Conservation (phyloP, 2,329 filamentous ascomycete species). For the Penicillium brasilianum region DNA sequence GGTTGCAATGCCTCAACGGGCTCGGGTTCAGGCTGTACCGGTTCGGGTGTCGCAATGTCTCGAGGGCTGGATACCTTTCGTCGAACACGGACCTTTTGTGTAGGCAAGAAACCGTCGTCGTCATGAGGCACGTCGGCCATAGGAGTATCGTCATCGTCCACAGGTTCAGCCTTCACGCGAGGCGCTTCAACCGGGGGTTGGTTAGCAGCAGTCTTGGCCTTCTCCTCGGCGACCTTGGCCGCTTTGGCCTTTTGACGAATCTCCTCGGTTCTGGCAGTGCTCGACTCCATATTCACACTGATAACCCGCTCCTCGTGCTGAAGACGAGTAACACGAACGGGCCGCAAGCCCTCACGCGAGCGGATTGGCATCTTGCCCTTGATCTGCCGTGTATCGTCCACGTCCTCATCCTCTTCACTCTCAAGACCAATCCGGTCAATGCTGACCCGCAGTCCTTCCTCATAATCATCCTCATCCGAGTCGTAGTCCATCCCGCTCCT, state of each 20-base stretch:
- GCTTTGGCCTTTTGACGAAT: constrained; percentile 42
- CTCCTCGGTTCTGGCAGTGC: constrained; percentile 51
- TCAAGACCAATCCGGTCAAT: constrained; percentile 64
- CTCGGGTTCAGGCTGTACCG: constrained; percentile 19
- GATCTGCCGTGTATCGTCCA: constrained; percentile 20
- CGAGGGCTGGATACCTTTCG: constrained; percentile 36
- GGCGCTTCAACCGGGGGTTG: constrained; percentile 29
- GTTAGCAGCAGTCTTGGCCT: constrained; percentile 31
- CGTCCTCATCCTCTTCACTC: constrained; percentile 57
- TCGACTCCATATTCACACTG: constrained; percentile 60
- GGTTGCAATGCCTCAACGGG: constrained; percentile 24
- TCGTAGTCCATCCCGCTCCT: constrained; percentile 34
- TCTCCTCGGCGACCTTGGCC: constrained; percentile 40
- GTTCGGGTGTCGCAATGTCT: constrained; percentile 21
- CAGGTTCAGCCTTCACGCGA: constrained; percentile 60
- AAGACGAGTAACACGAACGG: constrained; percentile 61
- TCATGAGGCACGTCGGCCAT: constrained; percentile 44
- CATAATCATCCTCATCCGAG: constrained; percentile 54
- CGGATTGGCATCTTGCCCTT: constrained; percentile 44
- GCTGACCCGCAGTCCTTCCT: constrained; percentile 54
- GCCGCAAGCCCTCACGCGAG: constrained; percentile 47
- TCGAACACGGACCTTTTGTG: constrained; percentile 43
- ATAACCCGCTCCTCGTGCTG: constrained; percentile 61
- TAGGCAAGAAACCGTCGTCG: constrained; percentile 43
- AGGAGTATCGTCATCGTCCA: constrained; percentile 52